Percentiles rank a stretch among this genome's conserved stretches.
Conservation (phyloP, 495 filamentous ascomycete species). For the Massariosphaeria phaeospora region DNA sequence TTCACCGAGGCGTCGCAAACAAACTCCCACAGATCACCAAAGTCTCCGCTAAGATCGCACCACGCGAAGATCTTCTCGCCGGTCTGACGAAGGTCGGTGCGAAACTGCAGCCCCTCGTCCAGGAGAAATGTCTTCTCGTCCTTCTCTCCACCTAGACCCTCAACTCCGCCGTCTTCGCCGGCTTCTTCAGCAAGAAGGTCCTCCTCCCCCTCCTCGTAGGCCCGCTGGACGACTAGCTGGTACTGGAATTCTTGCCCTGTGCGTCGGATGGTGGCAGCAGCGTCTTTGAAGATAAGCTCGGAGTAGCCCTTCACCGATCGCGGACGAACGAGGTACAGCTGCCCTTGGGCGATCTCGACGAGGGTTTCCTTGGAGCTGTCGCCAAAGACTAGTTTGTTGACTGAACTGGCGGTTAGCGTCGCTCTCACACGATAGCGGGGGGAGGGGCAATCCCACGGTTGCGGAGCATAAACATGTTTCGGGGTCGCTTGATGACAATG, state of each 20-base stretch:
- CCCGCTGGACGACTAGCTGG: slow-evolving; percentile 90
- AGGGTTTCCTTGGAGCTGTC: slow-evolving; percentile 90
- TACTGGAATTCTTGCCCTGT: slow-evolving; percentile 95
- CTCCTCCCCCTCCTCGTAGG: slow-evolving; percentile 95
- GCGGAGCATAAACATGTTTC: slow-evolving; percentile 36
- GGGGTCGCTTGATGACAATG: neutral
- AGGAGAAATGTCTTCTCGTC: slow-evolving; percentile 97
- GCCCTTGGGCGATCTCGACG: slow-evolving; percentile 88
- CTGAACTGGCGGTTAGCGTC: slow-evolving; percentile 43
- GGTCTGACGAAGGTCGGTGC: slow-evolving; percentile 70
- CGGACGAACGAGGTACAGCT: slow-evolving; percentile 94
- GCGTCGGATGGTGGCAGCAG: slow-evolving; percentile 80
- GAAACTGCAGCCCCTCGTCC: slow-evolving; percentile 84
- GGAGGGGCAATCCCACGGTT: slow-evolving; percentile 28
- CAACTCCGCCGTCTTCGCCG: slow-evolving; percentile 66
- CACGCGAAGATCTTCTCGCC: slow-evolving; percentile 83
- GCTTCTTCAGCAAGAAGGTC: slow-evolving; percentile 79
- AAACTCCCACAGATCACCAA: slow-evolving; percentile 92
- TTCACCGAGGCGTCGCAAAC: slow-evolving; percentile 75
- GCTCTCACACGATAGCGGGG: slow-evolving; percentile 6
- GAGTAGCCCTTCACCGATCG: slow-evolving; percentile 94
- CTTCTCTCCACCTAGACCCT: slow-evolving; percentile 62
- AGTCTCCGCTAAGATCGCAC: slow-evolving; percentile 90
- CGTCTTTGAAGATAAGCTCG: slow-evolving; percentile 98
- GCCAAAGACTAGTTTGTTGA: slow-evolving; percentile 87